Evolutionary conservation across 495 filamentous ascomycete genomes (phyloP), one percentile per base, ranked within the genome.

Genomic region (Xylaria intraflava): DNA sequence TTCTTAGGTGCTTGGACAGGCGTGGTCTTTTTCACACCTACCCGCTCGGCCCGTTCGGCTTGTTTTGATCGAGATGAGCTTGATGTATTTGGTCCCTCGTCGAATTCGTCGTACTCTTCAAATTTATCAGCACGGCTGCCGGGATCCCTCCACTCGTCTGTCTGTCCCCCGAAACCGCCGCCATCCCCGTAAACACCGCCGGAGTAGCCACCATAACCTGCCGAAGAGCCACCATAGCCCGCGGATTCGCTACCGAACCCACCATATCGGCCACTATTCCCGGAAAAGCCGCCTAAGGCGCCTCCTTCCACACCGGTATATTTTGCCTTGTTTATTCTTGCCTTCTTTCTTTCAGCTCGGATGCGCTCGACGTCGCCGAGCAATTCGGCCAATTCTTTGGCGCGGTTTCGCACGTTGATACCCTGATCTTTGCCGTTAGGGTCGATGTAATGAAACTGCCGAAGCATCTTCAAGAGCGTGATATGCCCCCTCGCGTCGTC

Each of bases 381-480:
- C 30, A 99, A 78, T 56, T 99, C 95, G 14, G 89, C 88, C 45
- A 99, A 77, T 69, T 97, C 94, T 70, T 95, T 96, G 27, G 92
- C 89, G 40, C 94, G 83, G 67, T 96, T 96, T 52, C 93, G 87
- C 52, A 99, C 93, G 64, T 99, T 99, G 64, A 97, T 83, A 57
- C 93, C 93, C 70, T 97, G 94, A 65, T 99, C 93, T 73, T 97
- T 97, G 55, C 93, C 94, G 66, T 96, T 97, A 65, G 77, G 77
- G 60, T 97, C 93, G 68, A 99, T 97, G 69, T 72, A 97, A 69
- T 99, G 94, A 71, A 99, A 99, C 65, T 99, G 93, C 49, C 93
- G 87, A 35, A 99, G 82, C 94, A 97, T 99, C 67, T 96, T 96
- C 44, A 99, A 77, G 23, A 96, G 82, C 17, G 90, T 92, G 65